A percentile compares a stretch with the other conserved stretches of the same genome.
Evolutionary conservation across 75 land plant species (phyloP).

Genomic region (Pinus taeda): DNA sequence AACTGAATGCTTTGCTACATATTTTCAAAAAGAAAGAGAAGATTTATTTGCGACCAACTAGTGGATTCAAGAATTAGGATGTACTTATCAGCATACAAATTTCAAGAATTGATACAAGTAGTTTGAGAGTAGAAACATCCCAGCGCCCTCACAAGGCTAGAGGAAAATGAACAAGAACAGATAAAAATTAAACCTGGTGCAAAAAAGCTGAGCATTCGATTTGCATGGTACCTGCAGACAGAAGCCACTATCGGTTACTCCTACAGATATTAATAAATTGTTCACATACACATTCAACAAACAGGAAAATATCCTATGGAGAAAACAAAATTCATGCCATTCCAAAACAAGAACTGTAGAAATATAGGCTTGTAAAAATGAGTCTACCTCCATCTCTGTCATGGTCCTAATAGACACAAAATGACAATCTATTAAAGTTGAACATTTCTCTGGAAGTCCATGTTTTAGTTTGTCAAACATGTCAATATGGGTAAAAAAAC

Average conservation of each 20-base stretch:
- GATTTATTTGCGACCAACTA: neutral
- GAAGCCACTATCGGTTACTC: neutral
- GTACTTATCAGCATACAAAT: neutral
- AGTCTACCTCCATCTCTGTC: neutral
- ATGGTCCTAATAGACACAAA: neutral
- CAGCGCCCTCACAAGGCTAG: no score
- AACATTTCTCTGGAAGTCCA: neutral
- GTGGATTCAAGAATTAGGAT: neutral
- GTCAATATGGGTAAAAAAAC: neutral
- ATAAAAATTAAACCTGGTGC: constrained; percentile 30
- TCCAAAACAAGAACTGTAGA: neutral
- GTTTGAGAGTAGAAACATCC: neutral
- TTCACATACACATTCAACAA: neutral
- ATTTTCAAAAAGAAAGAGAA: neutral
- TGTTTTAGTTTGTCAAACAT: neutral
- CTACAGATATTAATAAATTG: neutral
- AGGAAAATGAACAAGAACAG: neutral
- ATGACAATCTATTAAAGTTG: neutral
- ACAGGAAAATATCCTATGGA: neutral
- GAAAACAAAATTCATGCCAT: neutral
- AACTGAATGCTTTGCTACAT: neutral
- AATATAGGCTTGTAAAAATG: neutral
- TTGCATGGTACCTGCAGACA: constrained; percentile 40
- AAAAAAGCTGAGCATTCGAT: constrained; percentile 47
- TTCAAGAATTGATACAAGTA: neutral